These are phyloP conservation scores for Mrakia blollopis DNA, from an alignment of 768 basidiomycete species.

Conservation along the genomic window DNA sequence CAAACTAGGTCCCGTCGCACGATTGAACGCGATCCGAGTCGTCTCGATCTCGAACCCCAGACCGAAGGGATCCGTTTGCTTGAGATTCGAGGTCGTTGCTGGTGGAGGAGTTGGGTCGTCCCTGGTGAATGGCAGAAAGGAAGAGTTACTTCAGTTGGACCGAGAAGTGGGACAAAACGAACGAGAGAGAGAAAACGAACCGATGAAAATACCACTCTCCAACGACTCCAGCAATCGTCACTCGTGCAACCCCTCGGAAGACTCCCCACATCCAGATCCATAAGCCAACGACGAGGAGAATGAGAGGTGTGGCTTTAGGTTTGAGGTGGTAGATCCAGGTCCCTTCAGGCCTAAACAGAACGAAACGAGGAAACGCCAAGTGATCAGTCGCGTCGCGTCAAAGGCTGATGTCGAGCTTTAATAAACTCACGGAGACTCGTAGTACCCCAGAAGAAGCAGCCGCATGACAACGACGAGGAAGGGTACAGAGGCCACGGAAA, in stretches of 20 bases:
- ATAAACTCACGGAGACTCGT: conserved; percentile 42
- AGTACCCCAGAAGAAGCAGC: conserved; percentile 44
- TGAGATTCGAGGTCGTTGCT: conserved; percentile 28
- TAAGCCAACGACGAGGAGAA: conserved; percentile 51
- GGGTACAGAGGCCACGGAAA: conserved; percentile 41
- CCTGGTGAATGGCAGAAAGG: conserved; percentile 17
- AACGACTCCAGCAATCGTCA: conserved; percentile 72
- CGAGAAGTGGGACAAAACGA: not conserved
- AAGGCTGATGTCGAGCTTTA: not conserved
- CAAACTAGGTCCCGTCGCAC: conserved; percentile 73
- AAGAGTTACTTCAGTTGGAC: conserved; percentile 19
- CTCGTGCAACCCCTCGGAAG: conserved; percentile 69
- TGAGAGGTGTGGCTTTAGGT: conserved; percentile 73
- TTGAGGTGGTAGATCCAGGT: conserved; percentile 53
- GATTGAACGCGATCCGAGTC: conserved; percentile 69
- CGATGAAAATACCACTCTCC: conserved; percentile 86
- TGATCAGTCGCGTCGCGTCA: not conserved
- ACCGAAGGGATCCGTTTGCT: conserved; percentile 26
- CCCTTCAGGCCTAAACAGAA: conserved; percentile 36
- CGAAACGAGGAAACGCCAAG: no score
- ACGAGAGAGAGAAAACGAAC: conserved; percentile 40
- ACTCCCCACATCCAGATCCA: conserved; percentile 78
- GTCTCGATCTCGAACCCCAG: conserved; percentile 48
- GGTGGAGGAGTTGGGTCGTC: conserved; percentile 35
- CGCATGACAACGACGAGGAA: conserved; percentile 43